Evolutionary conservation across 1,284 basidiomycete genomes (phyloP).

Genomic region (Ceratobasidium sp.): DNA sequence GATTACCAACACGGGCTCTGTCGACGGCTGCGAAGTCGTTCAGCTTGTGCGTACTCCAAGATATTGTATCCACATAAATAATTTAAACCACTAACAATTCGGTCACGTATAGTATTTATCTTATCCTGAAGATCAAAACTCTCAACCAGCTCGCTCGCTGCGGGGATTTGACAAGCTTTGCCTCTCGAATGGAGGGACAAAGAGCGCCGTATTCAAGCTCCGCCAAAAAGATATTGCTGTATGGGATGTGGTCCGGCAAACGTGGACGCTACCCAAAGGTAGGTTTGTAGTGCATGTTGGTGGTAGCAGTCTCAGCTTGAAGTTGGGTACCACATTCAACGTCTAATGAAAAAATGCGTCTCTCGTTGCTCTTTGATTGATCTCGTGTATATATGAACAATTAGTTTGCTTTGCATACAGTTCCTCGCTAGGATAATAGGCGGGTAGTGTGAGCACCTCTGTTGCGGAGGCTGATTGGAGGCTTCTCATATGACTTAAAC

Average conservation of each 20-base stretch:
- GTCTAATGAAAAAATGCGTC: not conserved
- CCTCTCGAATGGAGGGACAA: slow-evolving; percentile 61
- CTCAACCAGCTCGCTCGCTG: slow-evolving; percentile 37
- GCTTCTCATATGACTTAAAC: no score
- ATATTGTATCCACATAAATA: not conserved
- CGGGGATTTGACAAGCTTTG: slow-evolving; percentile 63
- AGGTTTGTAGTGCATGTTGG: slow-evolving; percentile 44
- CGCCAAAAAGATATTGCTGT: slow-evolving; percentile 48
- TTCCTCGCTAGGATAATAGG: no score
- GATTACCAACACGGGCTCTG: slow-evolving; percentile 48
- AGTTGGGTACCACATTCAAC: slow-evolving; percentile 17
- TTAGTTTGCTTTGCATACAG: not conserved
- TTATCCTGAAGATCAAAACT: slow-evolving; percentile 14
- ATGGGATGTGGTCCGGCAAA: slow-evolving; percentile 48
- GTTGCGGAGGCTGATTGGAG: no score
- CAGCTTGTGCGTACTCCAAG: slow-evolving; percentile 18
- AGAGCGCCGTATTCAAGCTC: slow-evolving; percentile 58
- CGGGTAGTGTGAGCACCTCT: no score
- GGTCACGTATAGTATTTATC: slow-evolving; percentile 5
- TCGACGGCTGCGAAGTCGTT: slow-evolving; percentile 47
- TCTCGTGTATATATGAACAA: not conserved
- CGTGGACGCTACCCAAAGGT: slow-evolving; percentile 47
- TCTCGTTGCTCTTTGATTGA: not conserved
- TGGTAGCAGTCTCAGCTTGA: slow-evolving; percentile 44
- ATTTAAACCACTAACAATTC: not conserved